Conservation (phyloP, 352 stramenopile genomes). For the Pythium brassicae region DNA sequence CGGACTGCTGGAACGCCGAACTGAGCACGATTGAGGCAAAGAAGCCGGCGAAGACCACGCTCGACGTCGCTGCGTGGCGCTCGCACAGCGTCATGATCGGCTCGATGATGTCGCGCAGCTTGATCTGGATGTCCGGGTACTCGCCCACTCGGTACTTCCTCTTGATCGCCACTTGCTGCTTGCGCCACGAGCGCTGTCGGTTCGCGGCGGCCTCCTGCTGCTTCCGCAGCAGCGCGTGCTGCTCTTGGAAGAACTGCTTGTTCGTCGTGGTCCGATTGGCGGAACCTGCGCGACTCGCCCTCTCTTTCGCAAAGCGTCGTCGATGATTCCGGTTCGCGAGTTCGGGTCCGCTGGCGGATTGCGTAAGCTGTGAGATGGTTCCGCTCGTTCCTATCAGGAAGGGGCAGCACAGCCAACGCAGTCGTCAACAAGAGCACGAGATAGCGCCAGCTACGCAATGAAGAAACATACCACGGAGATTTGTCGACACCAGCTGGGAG, state of each 20-base stretch:
- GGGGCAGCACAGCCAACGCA: background rate
- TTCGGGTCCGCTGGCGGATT: background rate
- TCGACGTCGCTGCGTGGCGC: conserved; percentile 38
- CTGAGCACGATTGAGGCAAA: conserved; percentile 42
- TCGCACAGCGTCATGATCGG: conserved; percentile 63
- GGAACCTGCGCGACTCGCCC: background rate
- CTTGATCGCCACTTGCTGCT: conserved; percentile 55
- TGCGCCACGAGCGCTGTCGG: conserved; percentile 38
- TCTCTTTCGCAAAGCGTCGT: conserved; percentile 29
- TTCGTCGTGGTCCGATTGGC: conserved; percentile 9
- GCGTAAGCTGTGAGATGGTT: conserved; percentile 6
- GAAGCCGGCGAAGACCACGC: conserved; percentile 33
- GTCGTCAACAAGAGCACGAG: background rate
- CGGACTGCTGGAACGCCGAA: conserved; percentile 20
- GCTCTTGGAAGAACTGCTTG: conserved; percentile 61
- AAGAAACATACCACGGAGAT: conserved; percentile 10
- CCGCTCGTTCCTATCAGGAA: conserved; percentile 3
- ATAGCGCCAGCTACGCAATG: background rate
- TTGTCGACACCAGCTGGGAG: conserved; percentile 40
- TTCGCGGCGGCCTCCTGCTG: conserved; percentile 47
- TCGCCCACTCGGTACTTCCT: conserved; percentile 67
- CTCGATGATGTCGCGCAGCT: conserved; percentile 54
- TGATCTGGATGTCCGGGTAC: conserved; percentile 81
- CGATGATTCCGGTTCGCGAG: background rate
- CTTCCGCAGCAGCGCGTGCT: conserved; percentile 48